Evolutionary conservation across 208 protist genomes (phyloP).

Genomic region (Naegleria lovaniensis): DNA sequence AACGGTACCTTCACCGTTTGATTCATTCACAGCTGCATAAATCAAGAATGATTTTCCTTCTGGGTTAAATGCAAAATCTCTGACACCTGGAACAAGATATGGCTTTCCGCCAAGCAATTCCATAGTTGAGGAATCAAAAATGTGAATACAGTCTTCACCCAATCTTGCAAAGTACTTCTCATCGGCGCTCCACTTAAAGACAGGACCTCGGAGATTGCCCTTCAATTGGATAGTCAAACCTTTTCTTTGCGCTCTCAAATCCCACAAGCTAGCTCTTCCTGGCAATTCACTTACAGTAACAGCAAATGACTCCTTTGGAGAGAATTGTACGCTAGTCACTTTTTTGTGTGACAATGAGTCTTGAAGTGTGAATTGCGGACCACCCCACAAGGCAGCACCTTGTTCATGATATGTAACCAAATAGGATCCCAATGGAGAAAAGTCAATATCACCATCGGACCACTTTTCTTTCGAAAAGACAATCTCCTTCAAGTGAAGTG

Average conservation of each 20-base stretch:
- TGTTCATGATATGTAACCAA: not conserved
- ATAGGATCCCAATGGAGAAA: not conserved
- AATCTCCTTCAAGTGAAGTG: not conserved
- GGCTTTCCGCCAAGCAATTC: not conserved
- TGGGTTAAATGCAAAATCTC: not conserved
- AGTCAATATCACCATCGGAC: not conserved
- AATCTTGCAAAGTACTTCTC: not conserved
- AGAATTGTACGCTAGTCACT: not conserved
- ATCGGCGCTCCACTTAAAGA: constrained; percentile 11
- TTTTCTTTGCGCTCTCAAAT: not conserved
- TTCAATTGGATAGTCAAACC: not conserved
- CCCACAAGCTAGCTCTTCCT: not conserved
- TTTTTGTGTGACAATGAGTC: not conserved
- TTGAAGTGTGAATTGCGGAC: not conserved
- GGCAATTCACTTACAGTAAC: not conserved
- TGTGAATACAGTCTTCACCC: not conserved
- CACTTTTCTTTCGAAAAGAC: not conserved
- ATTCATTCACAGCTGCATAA: not conserved
- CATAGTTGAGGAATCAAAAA: not conserved
- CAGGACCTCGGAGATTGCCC: not conserved
- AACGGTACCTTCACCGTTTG: not conserved
- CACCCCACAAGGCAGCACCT: constrained; percentile 3
- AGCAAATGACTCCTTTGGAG: not conserved
- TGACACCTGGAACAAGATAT: not conserved
- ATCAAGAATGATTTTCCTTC: not conserved